These are phyloP conservation scores for Colletotrichum navitas DNA, from an alignment of 2,329 filamentous ascomycete genomes.

Conservation along the genomic window DNA sequence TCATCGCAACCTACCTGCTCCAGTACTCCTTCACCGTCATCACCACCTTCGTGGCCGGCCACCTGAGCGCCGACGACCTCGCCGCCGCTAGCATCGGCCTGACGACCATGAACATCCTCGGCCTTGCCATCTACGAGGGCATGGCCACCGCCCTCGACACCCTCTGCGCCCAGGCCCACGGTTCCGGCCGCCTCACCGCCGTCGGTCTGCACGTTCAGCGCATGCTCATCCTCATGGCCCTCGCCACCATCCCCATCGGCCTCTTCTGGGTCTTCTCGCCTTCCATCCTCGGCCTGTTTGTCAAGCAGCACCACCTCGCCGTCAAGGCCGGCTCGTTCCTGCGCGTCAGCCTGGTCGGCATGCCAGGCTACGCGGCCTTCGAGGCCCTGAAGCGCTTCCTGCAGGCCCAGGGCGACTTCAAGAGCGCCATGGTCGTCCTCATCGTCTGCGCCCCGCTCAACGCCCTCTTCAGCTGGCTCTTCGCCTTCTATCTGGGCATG, in stretches of 20 bases:
- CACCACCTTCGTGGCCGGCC: conserved; percentile 65
- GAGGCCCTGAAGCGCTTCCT: conserved; percentile 67
- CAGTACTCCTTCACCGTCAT: conserved; percentile 63
- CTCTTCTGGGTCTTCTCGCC: conserved; percentile 63
- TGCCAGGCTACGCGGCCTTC: conserved; percentile 66
- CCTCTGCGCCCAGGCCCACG: conserved; percentile 64
- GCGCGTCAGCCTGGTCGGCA: conserved; percentile 60
- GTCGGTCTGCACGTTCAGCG: conserved; percentile 67
- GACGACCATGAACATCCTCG: conserved; percentile 67
- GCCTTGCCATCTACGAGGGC: conserved; percentile 63
- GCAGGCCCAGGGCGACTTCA: conserved; percentile 67
- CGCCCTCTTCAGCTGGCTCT: conserved; percentile 62
- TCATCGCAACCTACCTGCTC: conserved; percentile 66
- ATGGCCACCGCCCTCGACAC: conserved; percentile 65
- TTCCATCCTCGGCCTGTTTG: conserved; percentile 58
- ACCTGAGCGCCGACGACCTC: conserved; percentile 64
- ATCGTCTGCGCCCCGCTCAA: conserved; percentile 62
- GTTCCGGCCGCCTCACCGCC: conserved; percentile 59
- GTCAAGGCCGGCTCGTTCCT: conserved; percentile 63
- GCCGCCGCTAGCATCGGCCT: conserved; percentile 65
- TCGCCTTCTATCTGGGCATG: conserved; percentile 57
- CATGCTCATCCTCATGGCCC: conserved; percentile 63
- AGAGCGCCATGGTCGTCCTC: conserved; percentile 60
- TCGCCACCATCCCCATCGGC: conserved; percentile 62
- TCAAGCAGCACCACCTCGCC: conserved; percentile 62